Evolutionary conservation across 257 asterid species (phyloP).

Genomic region (Jacaranda copaia): DNA sequence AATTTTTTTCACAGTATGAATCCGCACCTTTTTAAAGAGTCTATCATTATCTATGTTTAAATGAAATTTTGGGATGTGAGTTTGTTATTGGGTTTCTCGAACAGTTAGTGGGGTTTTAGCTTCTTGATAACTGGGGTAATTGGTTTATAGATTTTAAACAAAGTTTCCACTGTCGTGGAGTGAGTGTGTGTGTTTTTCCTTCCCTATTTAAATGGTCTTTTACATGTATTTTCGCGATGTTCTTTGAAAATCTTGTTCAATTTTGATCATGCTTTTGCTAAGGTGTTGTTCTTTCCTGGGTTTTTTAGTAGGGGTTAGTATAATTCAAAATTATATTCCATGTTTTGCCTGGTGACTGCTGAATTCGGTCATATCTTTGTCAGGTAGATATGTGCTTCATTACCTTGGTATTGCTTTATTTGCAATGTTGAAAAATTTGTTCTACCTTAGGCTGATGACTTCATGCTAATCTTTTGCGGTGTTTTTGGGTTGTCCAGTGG

Average conservation of each 20-base stretch:
- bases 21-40: conserved; percentile 1
- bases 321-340: background rate
- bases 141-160: conserved; percentile 6
- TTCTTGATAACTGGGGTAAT: conserved; percentile 5
- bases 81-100: conserved; percentile 20
- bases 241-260: background rate
- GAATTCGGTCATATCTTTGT: background rate
- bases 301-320: background rate
- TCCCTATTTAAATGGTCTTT: background rate
- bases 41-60: background rate
- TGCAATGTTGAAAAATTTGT: background rate
- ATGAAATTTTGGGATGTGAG: conserved; percentile 8
- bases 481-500: background rate
- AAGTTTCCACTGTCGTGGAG: background rate
- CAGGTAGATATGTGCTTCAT: background rate
- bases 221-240: background rate
- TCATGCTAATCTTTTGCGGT: conserved; percentile 11
- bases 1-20: conserved; percentile 9
- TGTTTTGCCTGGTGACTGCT: conserved; percentile 26
- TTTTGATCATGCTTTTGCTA: background rate
- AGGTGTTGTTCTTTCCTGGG: conserved; percentile 1
- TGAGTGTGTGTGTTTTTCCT: background rate
- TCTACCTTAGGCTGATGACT: background rate
- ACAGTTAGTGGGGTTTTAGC: background rate
- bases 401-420: background rate